Conservation (phyloP, 495 filamentous ascomycete genomes). For the Penicillium samsonianum region DNA sequence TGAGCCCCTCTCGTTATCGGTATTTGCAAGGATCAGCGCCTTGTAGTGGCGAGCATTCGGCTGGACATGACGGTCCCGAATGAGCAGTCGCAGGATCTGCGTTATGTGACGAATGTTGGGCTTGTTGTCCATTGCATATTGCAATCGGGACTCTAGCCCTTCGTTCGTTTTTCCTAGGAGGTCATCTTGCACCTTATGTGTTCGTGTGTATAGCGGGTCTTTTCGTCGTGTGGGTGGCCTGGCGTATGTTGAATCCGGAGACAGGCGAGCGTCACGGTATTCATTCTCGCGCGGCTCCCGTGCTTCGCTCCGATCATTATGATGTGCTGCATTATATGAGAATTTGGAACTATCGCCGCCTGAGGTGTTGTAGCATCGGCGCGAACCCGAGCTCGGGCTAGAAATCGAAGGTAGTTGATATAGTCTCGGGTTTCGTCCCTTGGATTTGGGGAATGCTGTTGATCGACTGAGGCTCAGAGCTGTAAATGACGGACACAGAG, state of each 20-base stretch:
- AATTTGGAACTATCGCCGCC: background rate
- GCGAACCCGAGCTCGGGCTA: slow-evolving; percentile 15
- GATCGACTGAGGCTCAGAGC: slow-evolving; percentile 18
- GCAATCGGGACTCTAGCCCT: slow-evolving; percentile 31
- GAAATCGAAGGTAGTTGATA: slow-evolving; percentile 8
- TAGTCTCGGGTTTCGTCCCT: slow-evolving; percentile 16
- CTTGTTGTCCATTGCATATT: slow-evolving; percentile 18
- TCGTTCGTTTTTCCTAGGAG: slow-evolving; percentile 24
- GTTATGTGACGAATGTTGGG: slow-evolving; percentile 30
- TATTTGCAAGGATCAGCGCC: slow-evolving; percentile 70
- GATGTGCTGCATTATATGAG: background rate
- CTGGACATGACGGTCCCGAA: slow-evolving; percentile 60
- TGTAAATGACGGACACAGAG: slow-evolving; percentile 61
- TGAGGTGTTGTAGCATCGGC: slow-evolving; percentile 29
- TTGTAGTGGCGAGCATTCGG: slow-evolving; percentile 71
- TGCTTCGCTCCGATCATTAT: background rate
- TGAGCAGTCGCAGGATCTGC: slow-evolving; percentile 44
- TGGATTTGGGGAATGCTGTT: slow-evolving; percentile 10
- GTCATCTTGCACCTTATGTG: slow-evolving; percentile 22
- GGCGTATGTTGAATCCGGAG: background rate
- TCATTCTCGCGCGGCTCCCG: background rate
- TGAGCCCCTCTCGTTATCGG: slow-evolving; percentile 62
- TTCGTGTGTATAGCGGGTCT: slow-evolving; percentile 4
- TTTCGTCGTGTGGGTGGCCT: background rate
- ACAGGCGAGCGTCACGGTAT: background rate